Percentiles rank a stretch among this genome's conserved stretches.
These are phyloP conservation scores for Aspergillus japonicus DNA, from an alignment of 2,329 filamentous ascomycete species.

Conservation along the genomic window DNA sequence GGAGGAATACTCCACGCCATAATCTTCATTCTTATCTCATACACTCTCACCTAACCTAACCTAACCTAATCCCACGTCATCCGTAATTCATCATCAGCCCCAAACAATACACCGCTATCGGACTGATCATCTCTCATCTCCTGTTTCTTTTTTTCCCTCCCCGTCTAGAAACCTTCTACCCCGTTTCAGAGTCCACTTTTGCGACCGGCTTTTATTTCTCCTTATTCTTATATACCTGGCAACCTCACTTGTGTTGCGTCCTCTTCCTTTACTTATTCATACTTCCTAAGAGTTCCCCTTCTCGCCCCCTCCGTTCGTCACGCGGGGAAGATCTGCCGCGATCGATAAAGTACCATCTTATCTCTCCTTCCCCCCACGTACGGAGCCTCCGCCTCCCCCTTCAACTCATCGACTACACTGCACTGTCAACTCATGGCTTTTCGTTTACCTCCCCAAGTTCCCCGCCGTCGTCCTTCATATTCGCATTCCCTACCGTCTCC, in stretches of 20 bases:
- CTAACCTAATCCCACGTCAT: slow-evolving; percentile 7
- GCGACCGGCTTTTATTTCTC: neutral
- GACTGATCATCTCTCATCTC: neutral
- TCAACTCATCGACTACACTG: slow-evolving; percentile 2
- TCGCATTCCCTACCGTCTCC: slow-evolving; percentile 28
- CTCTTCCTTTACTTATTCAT: neutral
- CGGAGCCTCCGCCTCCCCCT: neutral
- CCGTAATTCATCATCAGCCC: slow-evolving; percentile 4
- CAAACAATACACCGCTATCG: slow-evolving; percentile 3
- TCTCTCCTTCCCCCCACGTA: slow-evolving; percentile 6
- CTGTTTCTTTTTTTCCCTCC: neutral
- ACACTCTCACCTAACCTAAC: neutral
- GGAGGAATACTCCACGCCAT: neutral
- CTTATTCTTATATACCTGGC: neutral
- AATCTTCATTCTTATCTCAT: slow-evolving; percentile 3
- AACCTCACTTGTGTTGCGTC: neutral
- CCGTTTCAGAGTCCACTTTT: neutral
- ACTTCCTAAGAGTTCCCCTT: neutral
- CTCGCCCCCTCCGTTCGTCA: neutral
- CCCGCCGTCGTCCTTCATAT: slow-evolving; percentile 36
- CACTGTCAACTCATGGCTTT: slow-evolving; percentile 35
- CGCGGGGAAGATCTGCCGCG: slow-evolving; percentile 26
- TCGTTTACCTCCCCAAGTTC: slow-evolving; percentile 37
- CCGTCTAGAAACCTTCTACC: neutral
- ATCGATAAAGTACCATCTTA: slow-evolving; percentile 18